Base-by-base conservation (phyloP, 129 eudicot species). In the Glebionis coronaria region DNA sequence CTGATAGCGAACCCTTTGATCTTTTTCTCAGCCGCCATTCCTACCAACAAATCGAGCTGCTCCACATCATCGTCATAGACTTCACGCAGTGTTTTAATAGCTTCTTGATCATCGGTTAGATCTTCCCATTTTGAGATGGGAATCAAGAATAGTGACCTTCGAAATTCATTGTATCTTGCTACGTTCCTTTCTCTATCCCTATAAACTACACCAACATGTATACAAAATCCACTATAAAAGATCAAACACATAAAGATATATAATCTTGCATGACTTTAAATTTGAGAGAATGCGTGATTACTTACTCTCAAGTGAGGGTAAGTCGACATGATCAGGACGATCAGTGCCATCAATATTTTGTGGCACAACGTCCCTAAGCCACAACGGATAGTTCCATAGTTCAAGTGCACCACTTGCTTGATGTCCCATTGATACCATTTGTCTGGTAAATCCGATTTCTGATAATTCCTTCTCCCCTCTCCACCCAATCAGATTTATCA, bases 391-490 rank as follows among this genome's bases (percentile, higher is more conserved):
- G 18, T 86, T 86, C 88, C 86, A 83, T 11, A 86, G 75, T 60
- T 82, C 86, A 70, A 86, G 88, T 0, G 88, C 93, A 1, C 93
- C 86, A 52, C 88, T 71, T 12, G 86, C 80, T 82, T 82, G 93
- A 82, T 86, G 93, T 18, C 93, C 88, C 93, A 86, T 86, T 51
- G 93, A 86, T 44, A 83, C 88, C 82, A 86, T 80, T 62, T 57
- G 82, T 68, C 66, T 83, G 9, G 72, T 54, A 28, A 83, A 78
- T 44, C 93, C 93, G 53, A 78, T 74, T 38, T 75, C 60, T 12
- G 78, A 65, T 46, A 86, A 46, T 9, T 69, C 56, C 69, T 78
- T 71, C 58, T 74, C 79, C 50, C 84, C 84, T 55, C 57, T 58
- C 51, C 29, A 4, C 51, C 84, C 93, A 69, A 75, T 64, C 72